phyloP scores from a whole-genome alignment of 163 green algal species.

The Botryococcus braunii region DNA sequence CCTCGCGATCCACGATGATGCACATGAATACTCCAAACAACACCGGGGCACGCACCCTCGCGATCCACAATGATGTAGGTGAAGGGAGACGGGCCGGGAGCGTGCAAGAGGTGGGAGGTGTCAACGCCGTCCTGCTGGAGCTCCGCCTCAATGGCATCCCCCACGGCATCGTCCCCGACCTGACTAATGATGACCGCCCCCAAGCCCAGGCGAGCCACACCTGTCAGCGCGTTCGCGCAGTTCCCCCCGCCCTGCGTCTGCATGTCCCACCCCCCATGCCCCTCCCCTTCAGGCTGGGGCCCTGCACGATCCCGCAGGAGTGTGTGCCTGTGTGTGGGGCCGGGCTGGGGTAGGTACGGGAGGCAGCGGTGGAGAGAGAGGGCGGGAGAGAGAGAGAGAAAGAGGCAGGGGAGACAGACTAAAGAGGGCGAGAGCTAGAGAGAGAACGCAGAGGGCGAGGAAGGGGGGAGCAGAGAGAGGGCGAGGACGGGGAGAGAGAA shows the following conservation, averaged over 20 bases:
- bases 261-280: too few species aligned
- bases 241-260: slow-evolving; percentile 85
- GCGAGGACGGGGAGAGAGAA: too few species aligned
- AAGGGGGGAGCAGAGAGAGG: too few species aligned
- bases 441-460: neutral
- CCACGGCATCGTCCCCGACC: slow-evolving; percentile 77
- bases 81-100: slow-evolving; percentile 74
- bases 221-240: slow-evolving; percentile 86
- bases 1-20: too few species aligned
- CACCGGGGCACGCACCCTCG: too few species aligned
- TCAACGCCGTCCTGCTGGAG: slow-evolving; percentile 72
- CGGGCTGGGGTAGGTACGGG: too few species aligned
- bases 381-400: too few species aligned
- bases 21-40: too few species aligned
- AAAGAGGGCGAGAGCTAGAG: neutral
- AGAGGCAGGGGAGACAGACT: neutral
- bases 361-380: too few species aligned
- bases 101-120: slow-evolving; percentile 51
- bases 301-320: too few species aligned
- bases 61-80: slow-evolving; percentile 95
- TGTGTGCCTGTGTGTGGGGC: too few species aligned
- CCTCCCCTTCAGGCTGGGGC: too few species aligned
- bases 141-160: slow-evolving; percentile 59
- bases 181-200: slow-evolving; percentile 63
- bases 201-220: slow-evolving; percentile 74